Evolutionary conservation across 352 stramenopile species (phyloP).

Genomic region (Phytophthora sojae): DNA sequence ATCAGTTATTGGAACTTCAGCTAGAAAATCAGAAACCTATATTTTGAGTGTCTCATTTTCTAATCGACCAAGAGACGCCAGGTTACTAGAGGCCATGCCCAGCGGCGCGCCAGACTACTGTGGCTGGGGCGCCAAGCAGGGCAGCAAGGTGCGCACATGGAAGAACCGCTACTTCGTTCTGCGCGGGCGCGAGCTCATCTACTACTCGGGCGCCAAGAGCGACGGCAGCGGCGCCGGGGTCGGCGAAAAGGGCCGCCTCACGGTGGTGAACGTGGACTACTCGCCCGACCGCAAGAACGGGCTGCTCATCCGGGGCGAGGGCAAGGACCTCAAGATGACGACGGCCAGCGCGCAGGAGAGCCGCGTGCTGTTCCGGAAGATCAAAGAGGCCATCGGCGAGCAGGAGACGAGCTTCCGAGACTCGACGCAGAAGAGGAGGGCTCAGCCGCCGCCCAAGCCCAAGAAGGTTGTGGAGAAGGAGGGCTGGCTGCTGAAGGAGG

Average conservation of each 20-base stretch:
- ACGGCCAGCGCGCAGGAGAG: conserved; percentile 59
- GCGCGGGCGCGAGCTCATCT: conserved; percentile 56
- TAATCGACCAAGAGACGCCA: background rate
- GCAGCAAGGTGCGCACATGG: conserved; percentile 74
- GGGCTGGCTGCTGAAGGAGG: conserved; percentile 64
- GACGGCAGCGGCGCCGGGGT: conserved; percentile 41
- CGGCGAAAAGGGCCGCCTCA: conserved; percentile 71
- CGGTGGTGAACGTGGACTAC: conserved; percentile 61
- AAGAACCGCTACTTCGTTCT: conserved; percentile 83
- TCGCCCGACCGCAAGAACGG: conserved; percentile 55
- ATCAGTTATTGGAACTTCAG: conserved; percentile 12
- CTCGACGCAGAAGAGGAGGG: conserved; percentile 6
- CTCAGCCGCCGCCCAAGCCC: too few species aligned
- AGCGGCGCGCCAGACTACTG: conserved; percentile 43
- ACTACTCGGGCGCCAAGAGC: conserved; percentile 59
- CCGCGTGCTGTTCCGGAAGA: conserved; percentile 52
- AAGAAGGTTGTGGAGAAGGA: conserved; percentile 18
- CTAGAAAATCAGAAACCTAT: conserved; percentile 18
- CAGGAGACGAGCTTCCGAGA: conserved; percentile 34
- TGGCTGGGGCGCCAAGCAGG: conserved; percentile 77
- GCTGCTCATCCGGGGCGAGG: conserved; percentile 67
- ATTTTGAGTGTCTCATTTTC: conserved; percentile 13
- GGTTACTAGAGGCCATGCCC: background rate
- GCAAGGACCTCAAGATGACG: conserved; percentile 74
- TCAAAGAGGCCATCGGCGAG: conserved; percentile 54